Evolutionary conservation across 2,329 filamentous ascomycete genomes (phyloP).

Genomic region (Hypoxylon sp.): DNA sequence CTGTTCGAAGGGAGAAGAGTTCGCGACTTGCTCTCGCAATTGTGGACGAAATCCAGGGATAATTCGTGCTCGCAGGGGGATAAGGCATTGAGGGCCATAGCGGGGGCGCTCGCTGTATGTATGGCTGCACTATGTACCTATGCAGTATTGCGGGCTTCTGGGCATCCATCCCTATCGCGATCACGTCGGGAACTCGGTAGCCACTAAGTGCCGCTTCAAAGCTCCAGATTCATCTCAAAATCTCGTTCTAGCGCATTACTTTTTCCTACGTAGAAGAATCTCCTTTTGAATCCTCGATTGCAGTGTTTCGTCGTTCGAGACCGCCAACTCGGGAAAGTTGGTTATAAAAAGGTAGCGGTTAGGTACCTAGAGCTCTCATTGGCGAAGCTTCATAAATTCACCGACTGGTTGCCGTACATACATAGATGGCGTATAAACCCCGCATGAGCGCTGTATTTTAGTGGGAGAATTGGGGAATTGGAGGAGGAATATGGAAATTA

Average conservation of each 20-base stretch:
- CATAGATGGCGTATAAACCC: constrained; percentile 3
- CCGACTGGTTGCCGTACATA: background rate
- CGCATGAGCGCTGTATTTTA: constrained; percentile 4
- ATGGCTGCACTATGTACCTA: too few relatives aligned
- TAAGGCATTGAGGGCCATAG: too few relatives aligned
- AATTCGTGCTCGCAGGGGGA: too few relatives aligned
- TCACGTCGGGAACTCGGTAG: background rate
- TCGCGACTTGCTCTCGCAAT: background rate
- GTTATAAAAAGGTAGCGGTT: background rate
- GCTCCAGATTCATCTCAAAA: background rate
- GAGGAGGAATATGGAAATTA: background rate
- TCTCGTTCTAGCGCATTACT: background rate
- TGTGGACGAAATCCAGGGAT: background rate
- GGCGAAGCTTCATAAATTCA: background rate
- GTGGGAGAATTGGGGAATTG: constrained; percentile 4
- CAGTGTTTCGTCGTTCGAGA: background rate
- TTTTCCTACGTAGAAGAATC: background rate
- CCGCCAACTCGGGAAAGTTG: constrained; percentile 3
- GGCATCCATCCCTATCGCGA: background rate
- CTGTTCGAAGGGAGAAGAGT: background rate
- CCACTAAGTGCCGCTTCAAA: background rate
- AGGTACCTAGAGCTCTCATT: background rate
- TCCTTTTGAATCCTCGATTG: too few relatives aligned
- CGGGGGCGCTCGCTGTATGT: too few relatives aligned
- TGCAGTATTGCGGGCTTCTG: too few relatives aligned